Evolutionary conservation across 768 basidiomycete species (phyloP).

Genomic region (Kondoa subrosea): DNA sequence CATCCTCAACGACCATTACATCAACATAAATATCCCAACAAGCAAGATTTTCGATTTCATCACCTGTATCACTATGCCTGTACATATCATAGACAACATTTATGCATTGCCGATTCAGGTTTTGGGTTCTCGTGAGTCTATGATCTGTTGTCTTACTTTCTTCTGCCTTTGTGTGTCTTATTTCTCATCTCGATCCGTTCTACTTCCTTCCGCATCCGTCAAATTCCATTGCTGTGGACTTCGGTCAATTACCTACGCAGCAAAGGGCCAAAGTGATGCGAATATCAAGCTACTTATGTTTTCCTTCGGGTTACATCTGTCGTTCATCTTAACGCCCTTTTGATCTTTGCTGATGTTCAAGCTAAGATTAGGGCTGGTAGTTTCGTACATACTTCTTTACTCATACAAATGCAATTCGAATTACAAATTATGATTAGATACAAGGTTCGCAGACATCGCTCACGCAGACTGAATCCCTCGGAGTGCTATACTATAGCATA

Average conservation of each 20-base stretch:
- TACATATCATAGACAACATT: no score
- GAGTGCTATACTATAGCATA: background rate
- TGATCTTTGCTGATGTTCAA: background rate
- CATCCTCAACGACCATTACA: no score
- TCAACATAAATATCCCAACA: no score
- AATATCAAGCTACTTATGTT: background rate
- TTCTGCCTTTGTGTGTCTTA: background rate
- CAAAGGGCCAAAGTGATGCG: background rate
- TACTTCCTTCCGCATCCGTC: background rate
- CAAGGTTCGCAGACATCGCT: background rate
- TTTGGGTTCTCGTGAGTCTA: background rate
- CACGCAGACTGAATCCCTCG: background rate
- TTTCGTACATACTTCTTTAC: background rate
- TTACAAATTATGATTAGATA: background rate
- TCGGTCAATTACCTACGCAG: background rate
- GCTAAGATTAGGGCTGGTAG: background rate
- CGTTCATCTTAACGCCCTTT: slow-evolving; percentile 2
- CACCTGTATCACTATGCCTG: no score
- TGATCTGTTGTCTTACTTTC: background rate
- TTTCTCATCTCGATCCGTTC: background rate
- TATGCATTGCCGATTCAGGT: no score
- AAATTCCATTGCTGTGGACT: background rate
- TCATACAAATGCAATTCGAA: background rate
- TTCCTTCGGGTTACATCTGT: background rate
- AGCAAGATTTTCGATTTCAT: no score